These are phyloP conservation scores for Inonotus hispidus DNA, from an alignment of 1,284 basidiomycete genomes.

Conservation along the genomic window DNA sequence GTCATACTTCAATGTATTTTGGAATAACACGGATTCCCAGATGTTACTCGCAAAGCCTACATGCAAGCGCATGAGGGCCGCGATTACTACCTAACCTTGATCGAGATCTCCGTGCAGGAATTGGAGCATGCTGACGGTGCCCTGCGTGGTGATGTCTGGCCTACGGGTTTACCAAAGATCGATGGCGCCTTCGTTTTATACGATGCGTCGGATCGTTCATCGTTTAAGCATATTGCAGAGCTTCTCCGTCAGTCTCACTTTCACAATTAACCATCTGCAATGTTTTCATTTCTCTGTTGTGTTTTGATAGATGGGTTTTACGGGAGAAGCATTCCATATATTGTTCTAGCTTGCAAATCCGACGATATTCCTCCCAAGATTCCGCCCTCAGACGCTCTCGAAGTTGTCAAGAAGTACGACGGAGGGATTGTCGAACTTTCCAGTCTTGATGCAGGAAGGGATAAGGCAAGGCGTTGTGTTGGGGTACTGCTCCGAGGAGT, in stretches of 20 bases:
- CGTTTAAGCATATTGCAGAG: constrained; percentile 57
- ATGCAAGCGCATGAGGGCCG: constrained; percentile 14
- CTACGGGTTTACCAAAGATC: constrained; percentile 48
- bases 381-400: constrained; percentile 46
- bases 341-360: constrained; percentile 73
- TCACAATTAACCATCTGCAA: constrained; percentile 11
- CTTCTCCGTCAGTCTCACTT: constrained; percentile 48
- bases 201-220: constrained; percentile 54
- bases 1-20: background rate
- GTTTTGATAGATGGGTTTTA: constrained; percentile 45
- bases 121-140: constrained; percentile 11
- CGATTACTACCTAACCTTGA: constrained; percentile 15
- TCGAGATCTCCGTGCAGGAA: constrained; percentile 14
- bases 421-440: constrained; percentile 17
- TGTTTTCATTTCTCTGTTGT: constrained; percentile 10
- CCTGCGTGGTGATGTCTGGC: constrained; percentile 26
- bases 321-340: constrained; percentile 47
- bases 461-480: constrained; percentile 16
- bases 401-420: constrained; percentile 48
- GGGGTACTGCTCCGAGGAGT: constrained; percentile 12
- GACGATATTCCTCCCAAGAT: constrained; percentile 59
- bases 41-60: constrained; percentile 10
- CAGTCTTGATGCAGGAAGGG: constrained; percentile 11
- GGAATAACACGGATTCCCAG: background rate
- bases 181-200: constrained; percentile 76